Evolutionary conservation across 345 rosid species (phyloP), one percentile per base, ranked within the genome.

Genomic region (Heritiera littoralis): DNA sequence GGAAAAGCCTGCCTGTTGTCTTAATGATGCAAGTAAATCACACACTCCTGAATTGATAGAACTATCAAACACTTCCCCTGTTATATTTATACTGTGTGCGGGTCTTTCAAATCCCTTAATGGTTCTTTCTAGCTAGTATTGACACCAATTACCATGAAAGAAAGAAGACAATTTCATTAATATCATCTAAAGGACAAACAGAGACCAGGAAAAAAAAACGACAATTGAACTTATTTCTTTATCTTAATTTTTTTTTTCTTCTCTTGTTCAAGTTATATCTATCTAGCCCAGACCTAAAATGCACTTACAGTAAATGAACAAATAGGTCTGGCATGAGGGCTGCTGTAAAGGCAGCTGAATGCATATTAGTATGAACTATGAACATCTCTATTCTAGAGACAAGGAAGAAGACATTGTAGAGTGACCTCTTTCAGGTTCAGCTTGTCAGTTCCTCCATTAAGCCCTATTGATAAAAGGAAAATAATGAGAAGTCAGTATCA

Each of bases 361-460:
- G 6, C 17, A 68, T 23, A 13, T 70, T 48, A 70, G 74, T 70
- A 48, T 28, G 58, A 35, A 35, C 38, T 35, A 35, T 35, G 48
- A 48, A 70, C 74, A 28, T 23, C 58, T 70, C 13, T 70, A 23
- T 70, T 41, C 74, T 70, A 30, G 32, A 70, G 74, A 48, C 48
- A 40, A 48, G 74, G 77, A 51, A 17, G 51, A 56, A 74, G 65
- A 49, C 35, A 56, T 40, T 30, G 56, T 2, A 74, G 51, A 38
- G 38, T 40, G 30, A 45, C 14, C 17, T 35, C 63, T 49, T 35
- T 60, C 35, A 38, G 15, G 32, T 61, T 90, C 81, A 93, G 85
- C 90, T 86, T 69, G 83, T 67, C 35, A 95, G 89, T 86, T 92
- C 98, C 84, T 92, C 97, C 98, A 95, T 93, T 87, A 91, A 81